Base-by-base conservation (phyloP, 352 stramenopile genomes). In the Pythium insidiosum region DNA sequence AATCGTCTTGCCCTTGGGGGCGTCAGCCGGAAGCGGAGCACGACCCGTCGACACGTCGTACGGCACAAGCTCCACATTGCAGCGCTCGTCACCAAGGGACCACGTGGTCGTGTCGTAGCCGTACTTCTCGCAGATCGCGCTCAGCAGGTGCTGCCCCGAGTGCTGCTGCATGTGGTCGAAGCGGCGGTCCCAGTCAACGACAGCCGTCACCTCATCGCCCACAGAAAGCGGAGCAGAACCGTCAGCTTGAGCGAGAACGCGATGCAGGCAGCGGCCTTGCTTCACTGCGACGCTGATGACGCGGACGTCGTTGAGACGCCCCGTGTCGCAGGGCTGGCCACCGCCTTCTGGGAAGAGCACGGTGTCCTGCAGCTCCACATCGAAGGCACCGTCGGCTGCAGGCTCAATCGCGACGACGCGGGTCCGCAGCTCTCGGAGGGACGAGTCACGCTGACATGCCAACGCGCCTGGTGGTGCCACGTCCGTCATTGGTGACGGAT, bases 151-250 rank as follows among this genome's bases (percentile, higher is more conserved):
- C 58, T 95, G 85, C 28, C 69, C 83, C 43, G 85, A 94, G 66
- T 95, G 85, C 57, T 94, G 82, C 54, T 87, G 77, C 81, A 94
- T 94, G 61, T 94, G 81, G 46, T 94, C 84, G 24, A 84, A 78
- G 43, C 84, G 72, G 11, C 84, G 73, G 26, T 45, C 49, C 82
- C 82, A 94, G 54, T 94, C 68, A 18, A 95, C 68, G 0, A 7
- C 53, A 24, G 73, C 68, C 23, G 65, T 39, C 13, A 94, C 74
- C 16, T 66, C 52, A 22, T 82, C 59, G 3, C 66, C 77, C 15
- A 66, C 53, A 21, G 55, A 31, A 19, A 90, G 72, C 13, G 63
- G 35, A 25, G 44, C 40, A 16, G 53, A 38, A 3, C 50, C 58
- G 30, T 56, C 38, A 4, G 30, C 53, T 19, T n/a, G n/a, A n/a